These are phyloP conservation scores for Lodderomyces parapsilosis DNA, from an alignment of 1,139 yeast species.

Conservation along the genomic window DNA sequence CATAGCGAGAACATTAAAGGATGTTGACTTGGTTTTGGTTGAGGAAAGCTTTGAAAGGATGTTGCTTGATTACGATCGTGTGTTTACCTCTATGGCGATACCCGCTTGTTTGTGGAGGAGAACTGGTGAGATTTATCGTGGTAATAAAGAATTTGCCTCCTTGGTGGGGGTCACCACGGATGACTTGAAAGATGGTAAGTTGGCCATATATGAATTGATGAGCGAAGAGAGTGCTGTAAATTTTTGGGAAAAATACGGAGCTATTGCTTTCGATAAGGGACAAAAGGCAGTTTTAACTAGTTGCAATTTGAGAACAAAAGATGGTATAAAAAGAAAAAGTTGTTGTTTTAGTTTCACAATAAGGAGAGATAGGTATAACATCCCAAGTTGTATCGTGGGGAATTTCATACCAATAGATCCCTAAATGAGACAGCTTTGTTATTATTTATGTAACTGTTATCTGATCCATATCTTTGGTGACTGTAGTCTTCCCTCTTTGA, in stretches of 20 bases:
- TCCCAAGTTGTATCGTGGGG: constrained; percentile 95
- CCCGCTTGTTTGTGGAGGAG: constrained; percentile 98
- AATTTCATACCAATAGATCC: constrained; percentile 86
- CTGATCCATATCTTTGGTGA: background rate
- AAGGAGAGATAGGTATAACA: constrained; percentile 87
- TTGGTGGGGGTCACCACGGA: constrained; percentile 91
- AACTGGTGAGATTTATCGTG: constrained; percentile 94
- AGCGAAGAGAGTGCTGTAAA: constrained; percentile 97
- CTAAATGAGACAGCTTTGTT: constrained; percentile 11
- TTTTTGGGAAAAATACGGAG: constrained; percentile 97
- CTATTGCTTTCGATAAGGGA: constrained; percentile 93
- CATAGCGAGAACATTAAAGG: constrained; percentile 85
- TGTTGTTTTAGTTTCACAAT: constrained; percentile 96
- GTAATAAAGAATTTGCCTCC: constrained; percentile 95
- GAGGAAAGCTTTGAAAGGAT: constrained; percentile 94
- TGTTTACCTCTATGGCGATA: constrained; percentile 95
- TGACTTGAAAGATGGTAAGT: constrained; percentile 86
- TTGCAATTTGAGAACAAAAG: constrained; percentile 81
- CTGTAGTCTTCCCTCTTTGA: constrained; percentile 6
- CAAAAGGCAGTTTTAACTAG: constrained; percentile 94
- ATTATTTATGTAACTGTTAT: constrained; percentile 4
- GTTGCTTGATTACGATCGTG: constrained; percentile 91
- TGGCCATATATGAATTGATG: constrained; percentile 93
- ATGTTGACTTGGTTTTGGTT: constrained; percentile 86
- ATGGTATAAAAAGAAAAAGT: constrained; percentile 76